Conservation (phyloP, 169 alveolate species). For the Plasmodium adleri region DNA sequence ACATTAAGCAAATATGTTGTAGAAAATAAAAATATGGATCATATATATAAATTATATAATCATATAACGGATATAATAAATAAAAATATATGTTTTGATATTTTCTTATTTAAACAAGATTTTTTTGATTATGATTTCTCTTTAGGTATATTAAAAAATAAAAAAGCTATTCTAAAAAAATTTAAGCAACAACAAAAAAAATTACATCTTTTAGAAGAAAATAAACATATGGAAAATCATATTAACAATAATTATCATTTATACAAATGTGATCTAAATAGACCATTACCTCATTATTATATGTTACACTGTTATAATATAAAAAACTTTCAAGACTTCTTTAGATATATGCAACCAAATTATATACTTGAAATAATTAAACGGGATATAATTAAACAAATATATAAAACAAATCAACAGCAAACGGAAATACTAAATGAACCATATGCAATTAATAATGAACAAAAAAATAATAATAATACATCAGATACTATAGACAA, state of each 20-base stretch:
- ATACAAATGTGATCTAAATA: constrained; percentile 1
- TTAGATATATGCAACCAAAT: constrained; percentile 55
- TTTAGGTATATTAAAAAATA: constrained; percentile 40
- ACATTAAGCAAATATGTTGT: constrained; percentile 21
- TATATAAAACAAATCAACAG: not conserved
- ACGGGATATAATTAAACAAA: not conserved
- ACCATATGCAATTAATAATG: not conserved
- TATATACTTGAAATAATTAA: constrained; percentile 47
- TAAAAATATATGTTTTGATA: constrained; percentile 19
- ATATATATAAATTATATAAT: constrained; percentile 16
- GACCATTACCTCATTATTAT: constrained; percentile 27
- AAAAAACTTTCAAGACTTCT: constrained; percentile 19
- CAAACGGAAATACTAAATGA: not conserved
- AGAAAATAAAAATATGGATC: constrained; percentile 11
- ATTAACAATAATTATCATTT: constrained; percentile 1
- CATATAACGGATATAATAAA: constrained; percentile 20
- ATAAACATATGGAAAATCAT: constrained; percentile 16
- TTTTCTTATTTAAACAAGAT: constrained; percentile 39
- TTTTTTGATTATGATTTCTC: constrained; percentile 52
- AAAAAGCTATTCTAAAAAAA: constrained; percentile 19
- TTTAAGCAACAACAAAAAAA: constrained; percentile 32
- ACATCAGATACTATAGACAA: not conserved
- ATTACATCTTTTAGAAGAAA: constrained; percentile 41
- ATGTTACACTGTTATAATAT: constrained; percentile 29
- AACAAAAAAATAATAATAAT: not conserved